Evolutionary conservation across 768 basidiomycete genomes (phyloP).

Genomic region (Leucosporidium yakuticum): DNA sequence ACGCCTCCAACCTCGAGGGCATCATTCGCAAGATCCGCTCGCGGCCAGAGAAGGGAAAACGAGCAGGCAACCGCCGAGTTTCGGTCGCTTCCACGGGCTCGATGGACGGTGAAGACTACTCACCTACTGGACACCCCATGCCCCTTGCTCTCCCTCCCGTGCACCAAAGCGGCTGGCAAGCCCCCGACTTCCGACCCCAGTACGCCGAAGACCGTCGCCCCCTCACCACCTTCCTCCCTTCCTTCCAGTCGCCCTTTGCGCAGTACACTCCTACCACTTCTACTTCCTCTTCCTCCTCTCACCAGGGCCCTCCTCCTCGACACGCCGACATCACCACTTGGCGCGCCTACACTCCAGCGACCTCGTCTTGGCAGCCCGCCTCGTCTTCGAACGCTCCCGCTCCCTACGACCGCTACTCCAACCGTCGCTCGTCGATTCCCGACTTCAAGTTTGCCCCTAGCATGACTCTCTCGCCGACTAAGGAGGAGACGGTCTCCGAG

Average conservation of each 20-base stretch:
- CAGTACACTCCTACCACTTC: too few relatives aligned
- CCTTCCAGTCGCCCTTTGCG: not conserved
- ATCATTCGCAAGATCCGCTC: slow-evolving; percentile 20
- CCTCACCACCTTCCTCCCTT: not conserved
- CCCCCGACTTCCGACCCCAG: not conserved
- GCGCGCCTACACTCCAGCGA: slow-evolving; percentile 19
- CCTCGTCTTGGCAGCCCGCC: not conserved
- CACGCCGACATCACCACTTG: slow-evolving; percentile 9
- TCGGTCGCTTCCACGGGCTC: not conserved
- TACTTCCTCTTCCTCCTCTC: too few relatives aligned
- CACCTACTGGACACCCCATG: not conserved
- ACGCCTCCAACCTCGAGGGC: slow-evolving; percentile 14
- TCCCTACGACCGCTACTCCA: too few relatives aligned
- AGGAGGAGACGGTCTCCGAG: too few relatives aligned
- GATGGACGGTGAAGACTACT: not conserved
- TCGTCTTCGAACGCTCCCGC: too few relatives aligned
- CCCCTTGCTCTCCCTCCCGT: not conserved
- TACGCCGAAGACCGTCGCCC: not conserved
- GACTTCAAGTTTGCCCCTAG: not conserved
- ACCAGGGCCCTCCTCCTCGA: too few relatives aligned
- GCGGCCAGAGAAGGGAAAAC: slow-evolving; percentile 2
- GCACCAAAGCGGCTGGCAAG: not conserved
- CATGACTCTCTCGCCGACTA: too few relatives aligned
- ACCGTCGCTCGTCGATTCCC: too few relatives aligned
- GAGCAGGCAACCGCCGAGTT: too few relatives aligned